Evolutionary conservation across 176 grass and related monocot genomes (phyloP).

Genomic region (Olyra latifolia): DNA sequence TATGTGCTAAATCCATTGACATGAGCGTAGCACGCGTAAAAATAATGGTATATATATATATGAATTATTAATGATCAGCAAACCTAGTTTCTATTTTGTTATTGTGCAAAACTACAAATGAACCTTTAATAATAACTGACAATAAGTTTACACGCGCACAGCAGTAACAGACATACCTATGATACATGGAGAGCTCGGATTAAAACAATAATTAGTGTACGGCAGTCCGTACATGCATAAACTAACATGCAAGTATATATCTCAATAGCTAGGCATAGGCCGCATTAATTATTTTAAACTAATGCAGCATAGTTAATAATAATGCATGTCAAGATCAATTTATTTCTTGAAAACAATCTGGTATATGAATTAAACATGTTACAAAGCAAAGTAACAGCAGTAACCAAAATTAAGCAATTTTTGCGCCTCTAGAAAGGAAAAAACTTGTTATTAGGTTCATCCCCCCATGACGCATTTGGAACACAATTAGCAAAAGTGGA

Average conservation of each 20-base stretch:
- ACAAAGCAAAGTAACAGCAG: slow-evolving; percentile 15
- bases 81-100: not conserved
- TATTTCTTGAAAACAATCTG: slow-evolving; percentile 15
- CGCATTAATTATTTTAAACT: not conserved
- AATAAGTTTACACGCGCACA: not conserved
- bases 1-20: not conserved
- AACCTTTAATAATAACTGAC: not conserved
- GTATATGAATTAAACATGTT: slow-evolving; percentile 13
- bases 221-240: not conserved
- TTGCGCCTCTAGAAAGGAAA: not conserved
- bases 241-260: not conserved
- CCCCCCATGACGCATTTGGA: slow-evolving; percentile 6
- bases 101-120: not conserved
- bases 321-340: not conserved
- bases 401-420: slow-evolving; percentile 24
- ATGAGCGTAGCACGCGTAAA: not conserved
- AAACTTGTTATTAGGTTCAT: not conserved
- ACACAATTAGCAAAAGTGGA: slow-evolving; percentile 6
- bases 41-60: not conserved
- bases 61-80: not conserved
- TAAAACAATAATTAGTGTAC: not conserved
- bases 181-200: not conserved
- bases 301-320: not conserved
- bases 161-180: not conserved
- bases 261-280: not conserved